Percentiles rank a stretch among this genome's conserved stretches.
These are phyloP conservation scores for Xylariomycetidae sp. DNA, from an alignment of 2,329 filamentous ascomycete species.

Conservation along the genomic window DNA sequence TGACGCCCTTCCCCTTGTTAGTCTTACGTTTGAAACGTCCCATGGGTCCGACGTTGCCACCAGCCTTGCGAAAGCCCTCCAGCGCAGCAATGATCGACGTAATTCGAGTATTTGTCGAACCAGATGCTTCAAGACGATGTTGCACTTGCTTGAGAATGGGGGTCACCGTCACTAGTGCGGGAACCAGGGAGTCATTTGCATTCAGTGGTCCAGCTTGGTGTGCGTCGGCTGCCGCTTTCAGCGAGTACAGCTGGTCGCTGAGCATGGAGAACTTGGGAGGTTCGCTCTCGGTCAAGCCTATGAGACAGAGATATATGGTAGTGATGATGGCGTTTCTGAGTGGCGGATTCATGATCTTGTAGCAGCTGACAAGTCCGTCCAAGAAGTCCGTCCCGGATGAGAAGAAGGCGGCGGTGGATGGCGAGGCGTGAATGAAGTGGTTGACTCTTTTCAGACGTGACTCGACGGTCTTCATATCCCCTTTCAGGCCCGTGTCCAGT, in stretches of 20 bases:
- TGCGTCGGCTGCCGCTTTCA: constrained; percentile 66
- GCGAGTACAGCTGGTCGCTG: constrained; percentile 74
- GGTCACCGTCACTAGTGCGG: constrained; percentile 75
- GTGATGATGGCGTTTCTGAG: constrained; percentile 64
- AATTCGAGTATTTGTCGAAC: constrained; percentile 47
- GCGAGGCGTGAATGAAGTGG: constrained; percentile 56
- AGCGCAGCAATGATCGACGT: constrained; percentile 57
- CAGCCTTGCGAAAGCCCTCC: constrained; percentile 52
- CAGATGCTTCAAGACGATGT: constrained; percentile 43
- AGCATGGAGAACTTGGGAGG: constrained; percentile 68
- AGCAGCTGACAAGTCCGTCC: constrained; percentile 65
- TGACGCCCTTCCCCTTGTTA: constrained; percentile 59
- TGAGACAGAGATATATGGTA: constrained; percentile 68
- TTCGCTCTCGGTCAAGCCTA: constrained; percentile 60
- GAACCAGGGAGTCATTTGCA: constrained; percentile 66
- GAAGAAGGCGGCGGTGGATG: constrained; percentile 54
- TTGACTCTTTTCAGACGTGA: constrained; percentile 52
- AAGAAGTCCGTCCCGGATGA: constrained; percentile 83
- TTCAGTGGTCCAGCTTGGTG: constrained; percentile 51
- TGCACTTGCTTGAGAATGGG: constrained; percentile 63
- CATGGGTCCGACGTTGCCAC: constrained; percentile 44
- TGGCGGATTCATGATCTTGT: constrained; percentile 55
- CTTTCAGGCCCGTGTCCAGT: constrained; percentile 55
- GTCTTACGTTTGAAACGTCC: constrained; percentile 47
- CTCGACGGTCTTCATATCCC: constrained; percentile 50